Base-by-base conservation (phyloP, 2,329 filamentous ascomycete species). In the Aspergillus sp. region DNA sequence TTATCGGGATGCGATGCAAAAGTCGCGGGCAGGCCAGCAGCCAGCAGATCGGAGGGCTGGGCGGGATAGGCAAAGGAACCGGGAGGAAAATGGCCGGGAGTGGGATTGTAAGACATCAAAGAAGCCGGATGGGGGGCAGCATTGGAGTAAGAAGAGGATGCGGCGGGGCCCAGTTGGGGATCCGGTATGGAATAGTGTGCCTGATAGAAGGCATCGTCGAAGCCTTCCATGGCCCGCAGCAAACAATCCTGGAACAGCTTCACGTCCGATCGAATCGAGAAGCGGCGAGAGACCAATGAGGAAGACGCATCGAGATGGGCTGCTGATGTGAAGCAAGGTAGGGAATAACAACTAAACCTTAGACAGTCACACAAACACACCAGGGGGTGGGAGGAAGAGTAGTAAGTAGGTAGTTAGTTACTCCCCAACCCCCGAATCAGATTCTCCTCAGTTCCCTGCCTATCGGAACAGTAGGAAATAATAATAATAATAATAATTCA, bases 221-320 rank as follows among this genome's bases (percentile, higher is more conserved):
- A 63, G 41, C 62, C 59, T 55, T 65, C 61, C 51, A 66, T 63
- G 30, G 43, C 63, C 48, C 58, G 56, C 56, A 30, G 12, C 28
- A 30, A 30, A 30, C 28, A 12, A 30, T 10, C 28, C 9, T 59
- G 56, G 57, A 62, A 56, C 56, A 56, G 38, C 41, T 50, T 53
- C 55, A 59, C 54, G 45, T 58, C 53, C 65, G 65, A 68, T 68
- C 66, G 66, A 65, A 64, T 60, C 23, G 53, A 63, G 60, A 54
- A 23, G 38, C 38, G 39, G 41, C 17, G 12, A 12, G 38, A 57
- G 50, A 47, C 65, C 65, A 67, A 67, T 67, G 38, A 57, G 60
- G 17, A 43, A 36, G 45, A 25, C 51, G 58, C 62, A 65, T 65
- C 63, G 50, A 62, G 23, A 36, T 36, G 43, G 48, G 41, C 39